Conservation (phyloP, 176 grass and related monocot species). For the Canna indica region DNA sequence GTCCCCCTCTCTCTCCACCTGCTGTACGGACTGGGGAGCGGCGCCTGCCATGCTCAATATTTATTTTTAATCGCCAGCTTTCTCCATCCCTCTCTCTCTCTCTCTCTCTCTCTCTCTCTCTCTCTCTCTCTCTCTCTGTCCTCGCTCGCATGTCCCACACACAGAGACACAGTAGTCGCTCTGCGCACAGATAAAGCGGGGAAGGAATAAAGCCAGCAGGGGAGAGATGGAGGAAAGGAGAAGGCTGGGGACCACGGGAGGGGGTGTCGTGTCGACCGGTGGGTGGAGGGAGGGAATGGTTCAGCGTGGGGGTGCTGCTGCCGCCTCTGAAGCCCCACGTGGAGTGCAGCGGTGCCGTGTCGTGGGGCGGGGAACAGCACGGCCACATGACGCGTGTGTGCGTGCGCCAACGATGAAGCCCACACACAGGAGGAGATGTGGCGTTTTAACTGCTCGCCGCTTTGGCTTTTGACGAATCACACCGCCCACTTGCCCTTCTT, state of each 20-base stretch:
- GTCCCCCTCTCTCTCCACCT: slow-evolving; percentile 28
- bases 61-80: not conserved
- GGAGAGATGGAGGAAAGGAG: not conserved
- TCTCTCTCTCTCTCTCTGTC: not conserved
- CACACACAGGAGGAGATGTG: not conserved
- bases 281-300: not conserved
- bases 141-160: not conserved
- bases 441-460: not conserved
- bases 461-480: not conserved
- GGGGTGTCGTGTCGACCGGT: not conserved
- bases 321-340: slow-evolving; percentile 12
- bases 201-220: not conserved
- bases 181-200: not conserved
- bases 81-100: not conserved
- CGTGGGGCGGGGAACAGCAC: slow-evolving; percentile 17
- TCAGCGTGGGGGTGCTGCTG: not conserved
- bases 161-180: not conserved
- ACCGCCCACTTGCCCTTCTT: not conserved
- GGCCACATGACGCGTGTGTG: not conserved
- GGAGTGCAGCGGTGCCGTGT: slow-evolving; percentile 18
- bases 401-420: not conserved
- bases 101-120: not conserved
- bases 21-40: slow-evolving; percentile 27
- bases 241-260: too few species aligned
- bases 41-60: slow-evolving; percentile 33